Base-by-base conservation (phyloP, 768 basidiomycete species). In the Dentipellis fragilis region DNA sequence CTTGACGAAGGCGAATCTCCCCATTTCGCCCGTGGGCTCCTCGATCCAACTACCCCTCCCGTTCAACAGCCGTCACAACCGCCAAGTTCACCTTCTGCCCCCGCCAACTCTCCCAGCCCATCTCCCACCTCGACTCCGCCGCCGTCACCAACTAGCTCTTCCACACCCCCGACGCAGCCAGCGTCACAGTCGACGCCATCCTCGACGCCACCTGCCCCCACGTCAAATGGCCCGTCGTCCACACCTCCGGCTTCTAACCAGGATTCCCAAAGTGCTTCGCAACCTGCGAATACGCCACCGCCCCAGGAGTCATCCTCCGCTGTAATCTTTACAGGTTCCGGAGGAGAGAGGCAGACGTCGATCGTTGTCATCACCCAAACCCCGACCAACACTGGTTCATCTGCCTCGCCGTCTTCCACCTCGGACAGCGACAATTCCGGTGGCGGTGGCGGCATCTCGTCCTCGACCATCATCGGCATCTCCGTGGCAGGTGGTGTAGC, bases 401-500 rank as follows among this genome's bases (percentile, higher is more conserved):
- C 62, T 1, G 12, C 62, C 23, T 55, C 71, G 19, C 64, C 59
- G 29, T 56, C 71, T 5, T 58, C 57, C 54, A 45, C 52, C 22
- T 40, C 64, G 47, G 49, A 59, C 22, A 55, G 64, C 35, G 58
- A 59, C 42, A 57, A 57, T 54, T 65, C 68, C 35, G 29, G 29
- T 29, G 29, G 29, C 29, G 6, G 29, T 29, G 55, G 65, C 23
- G 75, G 81, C n/a, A 66, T 89, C 16, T 68, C 81, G 47, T 84
- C 79, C 5, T 85, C 86, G 3, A 85, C 87, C 40, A 88, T 93
- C 63, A 68, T 91, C 46, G 90, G 89, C 36, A 73, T 93, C 57
- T 84, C 88, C 0, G 87, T 92, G 21, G 83, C 88, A 3, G 90
- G 87, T 45, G 90, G 88, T 54, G 73, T 91, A 54, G 85, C 88